phyloP scores from a whole-genome alignment of 169 alveolate genomes.

The Plasmodium adleri region DNA sequence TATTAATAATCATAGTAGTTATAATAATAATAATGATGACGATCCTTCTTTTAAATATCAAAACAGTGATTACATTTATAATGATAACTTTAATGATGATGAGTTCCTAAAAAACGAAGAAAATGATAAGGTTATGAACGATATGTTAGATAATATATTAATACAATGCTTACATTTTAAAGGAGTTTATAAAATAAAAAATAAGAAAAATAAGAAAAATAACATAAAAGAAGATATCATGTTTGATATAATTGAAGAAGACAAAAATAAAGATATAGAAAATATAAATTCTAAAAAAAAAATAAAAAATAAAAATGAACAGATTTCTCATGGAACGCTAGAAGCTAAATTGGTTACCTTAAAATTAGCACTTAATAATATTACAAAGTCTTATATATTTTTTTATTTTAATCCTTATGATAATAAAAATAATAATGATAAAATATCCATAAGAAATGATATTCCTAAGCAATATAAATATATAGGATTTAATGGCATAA shows the following conservation, averaged over 20 bases:
- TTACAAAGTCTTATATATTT: constrained; percentile 38
- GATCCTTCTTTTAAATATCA: not conserved
- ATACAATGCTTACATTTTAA: constrained; percentile 54
- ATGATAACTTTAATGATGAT: not conserved
- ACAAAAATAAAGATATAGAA: not conserved
- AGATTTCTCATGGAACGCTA: not conserved
- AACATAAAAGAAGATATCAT: not conserved
- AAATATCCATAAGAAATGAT: not conserved
- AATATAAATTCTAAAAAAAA: not conserved
- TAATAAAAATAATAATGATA: not conserved
- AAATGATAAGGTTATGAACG: constrained; percentile 4
- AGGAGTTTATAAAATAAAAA: constrained; percentile 22
- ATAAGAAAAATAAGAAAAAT: not conserved
- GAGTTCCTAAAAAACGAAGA: too few relatives aligned
- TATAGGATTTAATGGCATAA: constrained; percentile 40
- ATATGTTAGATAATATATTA: constrained; percentile 23
- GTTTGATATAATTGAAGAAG: not conserved
- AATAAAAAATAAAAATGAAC: not conserved
- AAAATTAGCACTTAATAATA: constrained; percentile 41
- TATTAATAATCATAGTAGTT: not conserved
- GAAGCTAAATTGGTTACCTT: constrained; percentile 62
- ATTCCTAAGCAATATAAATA: constrained; percentile 13
- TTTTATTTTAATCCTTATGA: constrained; percentile 39
- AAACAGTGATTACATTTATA: not conserved
- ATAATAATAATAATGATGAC: not conserved